These are phyloP conservation scores for Cairneyella variabilis DNA, from an alignment of 495 filamentous ascomycete species.

Conservation along the genomic window DNA sequence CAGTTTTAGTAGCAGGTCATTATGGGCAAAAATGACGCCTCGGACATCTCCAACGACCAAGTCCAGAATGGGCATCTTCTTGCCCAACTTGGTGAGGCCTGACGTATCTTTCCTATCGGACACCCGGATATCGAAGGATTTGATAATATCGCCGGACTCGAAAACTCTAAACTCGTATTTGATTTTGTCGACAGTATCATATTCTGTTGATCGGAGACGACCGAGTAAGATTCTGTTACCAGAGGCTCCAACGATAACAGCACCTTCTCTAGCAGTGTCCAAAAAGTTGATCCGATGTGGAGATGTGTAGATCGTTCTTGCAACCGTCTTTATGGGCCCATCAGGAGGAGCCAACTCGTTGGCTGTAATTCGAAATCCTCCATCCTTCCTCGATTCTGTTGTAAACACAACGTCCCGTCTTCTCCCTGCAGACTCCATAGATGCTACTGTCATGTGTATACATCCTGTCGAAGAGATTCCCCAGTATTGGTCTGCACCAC, in stretches of 20 bases:
- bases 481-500: slow-evolving; percentile 35
- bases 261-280: slow-evolving; percentile 22
- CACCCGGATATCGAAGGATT: slow-evolving; percentile 53
- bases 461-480: slow-evolving; percentile 35
- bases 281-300: slow-evolving; percentile 23
- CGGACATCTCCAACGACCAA: slow-evolving; percentile 69
- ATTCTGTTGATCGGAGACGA: slow-evolving; percentile 26
- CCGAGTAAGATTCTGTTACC: slow-evolving; percentile 36
- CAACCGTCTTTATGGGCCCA: slow-evolving; percentile 17
- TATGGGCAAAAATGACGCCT: slow-evolving; percentile 75
- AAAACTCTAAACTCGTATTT: slow-evolving; percentile 46
- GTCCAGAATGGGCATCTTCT: slow-evolving; percentile 46
- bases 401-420: slow-evolving; percentile 41
- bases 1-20: slow-evolving; percentile 62
- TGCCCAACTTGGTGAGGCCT: slow-evolving; percentile 29
- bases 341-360: slow-evolving; percentile 29
- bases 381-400: slow-evolving; percentile 30
- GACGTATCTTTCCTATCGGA: slow-evolving; percentile 18
- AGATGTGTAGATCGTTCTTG: slow-evolving; percentile 27
- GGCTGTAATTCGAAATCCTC: slow-evolving; percentile 38
- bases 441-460: slow-evolving; percentile 40
- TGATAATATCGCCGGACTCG: slow-evolving; percentile 49
- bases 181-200: slow-evolving; percentile 33
- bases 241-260: slow-evolving; percentile 36
- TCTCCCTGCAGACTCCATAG: slow-evolving; percentile 31